Evolutionary conservation across 2,329 filamentous ascomycete genomes (phyloP), one percentile per base, ranked within the genome.

Genomic region (Lachnellula hyalina): DNA sequence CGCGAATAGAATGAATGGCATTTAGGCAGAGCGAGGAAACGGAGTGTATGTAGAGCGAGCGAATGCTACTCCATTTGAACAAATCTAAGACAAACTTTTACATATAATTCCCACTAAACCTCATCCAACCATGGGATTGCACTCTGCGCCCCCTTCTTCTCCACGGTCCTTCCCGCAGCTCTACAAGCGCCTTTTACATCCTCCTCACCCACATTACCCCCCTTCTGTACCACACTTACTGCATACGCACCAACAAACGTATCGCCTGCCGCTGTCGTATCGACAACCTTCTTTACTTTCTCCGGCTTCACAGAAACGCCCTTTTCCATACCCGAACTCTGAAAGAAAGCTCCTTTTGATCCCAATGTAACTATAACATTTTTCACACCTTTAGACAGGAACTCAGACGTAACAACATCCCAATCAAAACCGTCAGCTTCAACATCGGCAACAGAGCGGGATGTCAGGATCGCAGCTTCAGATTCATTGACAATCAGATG

Each of bases 211-310:
- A 74, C 69, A 2, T 44, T 42, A 15, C 38, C 57, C 7, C 51
- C 53, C 36, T 54, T 59, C 5, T 55, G 77, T 40, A 89, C 89
- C 32, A 87, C 80, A 54, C 84, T 82, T 25, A 94, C 82, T 2
- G 90, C 88, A 70, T 96, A 96, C 21, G 84, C 87, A 2, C 94
- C 93, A 5, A 95, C 89, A 73, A 96, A 96, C 0, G 93, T 96
- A 70, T 97, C 93, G 0, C 93, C 93, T 5, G 94, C 94, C 1
- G 88, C 93, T 7, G 93, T 97, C 1, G 93, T 97, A 70, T 97
- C 93, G 4, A 96, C 83, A 1, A 97, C 93, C 54, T 80, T 73
- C 4, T 70, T 73, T 17, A 90, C 86, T 71, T 87, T 86, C 58
- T 82, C 78, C 0, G 89, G 90, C 4, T 76, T 74, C 1, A 91